Percentiles rank a stretch among this genome's conserved stretches.
phyloP scores from a whole-genome alignment of 2,329 filamentous ascomycete species.

The Epichloe scottii region DNA sequence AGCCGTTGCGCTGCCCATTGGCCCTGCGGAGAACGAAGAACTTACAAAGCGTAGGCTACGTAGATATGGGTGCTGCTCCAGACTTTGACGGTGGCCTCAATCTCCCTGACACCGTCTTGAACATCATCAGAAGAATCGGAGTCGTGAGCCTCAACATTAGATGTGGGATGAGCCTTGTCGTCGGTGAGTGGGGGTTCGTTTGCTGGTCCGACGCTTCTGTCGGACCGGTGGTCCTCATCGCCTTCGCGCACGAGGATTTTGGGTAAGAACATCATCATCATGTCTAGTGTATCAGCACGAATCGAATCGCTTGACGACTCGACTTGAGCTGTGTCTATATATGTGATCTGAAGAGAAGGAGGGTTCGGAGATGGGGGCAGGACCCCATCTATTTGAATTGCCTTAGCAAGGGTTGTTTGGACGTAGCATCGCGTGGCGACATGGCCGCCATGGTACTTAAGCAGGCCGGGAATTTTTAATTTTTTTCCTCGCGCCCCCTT shows the following conservation, averaged over 20 bases:
- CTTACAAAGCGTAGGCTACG: constrained; percentile 1
- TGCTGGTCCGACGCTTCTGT: not conserved
- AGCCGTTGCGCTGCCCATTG: not conserved
- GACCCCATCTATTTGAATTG: not conserved
- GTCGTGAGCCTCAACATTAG: not conserved
- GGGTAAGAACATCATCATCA: constrained; percentile 1
- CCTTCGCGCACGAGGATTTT: constrained; percentile 1
- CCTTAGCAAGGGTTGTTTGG: not conserved
- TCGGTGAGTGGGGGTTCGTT: not conserved
- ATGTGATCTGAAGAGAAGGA: not conserved
- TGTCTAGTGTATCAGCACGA: not conserved
- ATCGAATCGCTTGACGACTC: not conserved
- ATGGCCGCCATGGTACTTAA: not conserved
- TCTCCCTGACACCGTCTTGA: not conserved
- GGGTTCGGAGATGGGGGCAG: not conserved
- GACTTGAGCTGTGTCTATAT: not conserved
- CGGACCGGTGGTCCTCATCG: not conserved
- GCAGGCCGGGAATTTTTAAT: too few relatives aligned
- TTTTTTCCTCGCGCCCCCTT: too few relatives aligned
- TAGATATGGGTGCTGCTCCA: constrained; percentile 1
- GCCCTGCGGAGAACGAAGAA: not conserved
- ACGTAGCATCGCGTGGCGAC: not conserved
- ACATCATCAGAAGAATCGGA: not conserved
- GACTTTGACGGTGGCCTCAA: not conserved
- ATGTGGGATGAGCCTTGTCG: not conserved